phyloP scores from a whole-genome alignment of 345 rosid species.

The Cardamine chenopodiifolia region DNA sequence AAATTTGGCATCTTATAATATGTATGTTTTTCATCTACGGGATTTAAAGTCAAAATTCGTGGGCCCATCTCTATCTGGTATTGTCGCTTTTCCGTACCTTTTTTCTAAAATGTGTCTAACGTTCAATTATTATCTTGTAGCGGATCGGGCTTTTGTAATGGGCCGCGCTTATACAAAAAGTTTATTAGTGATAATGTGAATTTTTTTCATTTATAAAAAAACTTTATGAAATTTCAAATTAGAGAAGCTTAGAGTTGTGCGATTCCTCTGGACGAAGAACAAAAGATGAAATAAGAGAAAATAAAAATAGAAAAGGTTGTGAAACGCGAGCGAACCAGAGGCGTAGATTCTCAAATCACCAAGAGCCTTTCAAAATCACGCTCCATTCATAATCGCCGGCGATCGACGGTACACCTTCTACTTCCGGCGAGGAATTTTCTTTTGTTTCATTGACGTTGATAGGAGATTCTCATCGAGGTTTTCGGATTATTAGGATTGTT shows the following conservation, averaged over 20 bases:
- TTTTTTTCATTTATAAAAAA: not conserved
- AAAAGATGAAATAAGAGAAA: not conserved
- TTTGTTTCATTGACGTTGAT: constrained; percentile 1
- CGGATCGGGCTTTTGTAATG: not conserved
- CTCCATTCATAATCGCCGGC: constrained; percentile 29
- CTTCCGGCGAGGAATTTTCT: constrained; percentile 15
- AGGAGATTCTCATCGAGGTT: not conserved
- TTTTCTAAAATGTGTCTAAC: not conserved
- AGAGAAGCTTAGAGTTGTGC: not conserved
- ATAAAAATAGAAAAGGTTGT: not conserved
- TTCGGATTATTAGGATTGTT: constrained; percentile 2
- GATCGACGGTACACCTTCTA: constrained; percentile 14
- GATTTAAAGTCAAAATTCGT: not conserved
- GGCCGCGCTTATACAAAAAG: not conserved
- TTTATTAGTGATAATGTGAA: not conserved
- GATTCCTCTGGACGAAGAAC: not conserved
- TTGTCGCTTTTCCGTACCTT: not conserved
- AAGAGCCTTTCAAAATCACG: constrained; percentile 22
- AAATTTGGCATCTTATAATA: too few species aligned
- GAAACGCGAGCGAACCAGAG: constrained; percentile 31
- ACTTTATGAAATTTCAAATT: not conserved
- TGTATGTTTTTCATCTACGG: not conserved
- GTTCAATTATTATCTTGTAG: not conserved
- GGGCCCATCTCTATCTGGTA: not conserved
- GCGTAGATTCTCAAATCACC: constrained; percentile 34